Conservation (phyloP, 345 rosid genomes). For the Nasturtium officinale region DNA sequence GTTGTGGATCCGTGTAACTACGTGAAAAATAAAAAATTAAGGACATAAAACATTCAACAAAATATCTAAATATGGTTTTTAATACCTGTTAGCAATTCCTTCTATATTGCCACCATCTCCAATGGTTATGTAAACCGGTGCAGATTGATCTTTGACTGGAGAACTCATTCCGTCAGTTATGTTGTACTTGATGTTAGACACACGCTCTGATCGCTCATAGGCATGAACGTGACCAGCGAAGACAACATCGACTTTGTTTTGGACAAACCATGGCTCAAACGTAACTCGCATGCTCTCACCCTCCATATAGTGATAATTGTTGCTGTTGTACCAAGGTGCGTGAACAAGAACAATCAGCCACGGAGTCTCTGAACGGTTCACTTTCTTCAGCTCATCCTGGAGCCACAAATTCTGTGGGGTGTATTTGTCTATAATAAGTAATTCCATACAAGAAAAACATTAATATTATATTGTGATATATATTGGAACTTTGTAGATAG, state of each 20-base stretch:
- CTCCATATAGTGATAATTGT: slow-evolving; percentile 51
- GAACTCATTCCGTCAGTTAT: slow-evolving; percentile 50
- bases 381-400: slow-evolving; percentile 42
- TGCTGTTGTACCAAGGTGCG: slow-evolving; percentile 47
- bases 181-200: slow-evolving; percentile 57
- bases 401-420: slow-evolving; percentile 49
- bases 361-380: slow-evolving; percentile 47
- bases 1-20: slow-evolving; percentile 58
- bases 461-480: neutral
- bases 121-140: slow-evolving; percentile 62
- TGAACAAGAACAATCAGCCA: slow-evolving; percentile 43
- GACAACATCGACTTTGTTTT: slow-evolving; percentile 54
- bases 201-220: slow-evolving; percentile 55
- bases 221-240: slow-evolving; percentile 60
- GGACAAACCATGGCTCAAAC: slow-evolving; percentile 52
- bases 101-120: slow-evolving; percentile 83
- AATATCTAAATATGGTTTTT: neutral
- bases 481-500: neutral
- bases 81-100: slow-evolving; percentile 61
- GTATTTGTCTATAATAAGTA: slow-evolving; percentile 37
- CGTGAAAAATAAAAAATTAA: neutral
- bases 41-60: no score
- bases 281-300: slow-evolving; percentile 59
- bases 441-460: neutral
- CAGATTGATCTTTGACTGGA: slow-evolving; percentile 53